phyloP scores from a whole-genome alignment of 2,329 filamentous ascomycete species.

The Aspergillus sp. region DNA sequence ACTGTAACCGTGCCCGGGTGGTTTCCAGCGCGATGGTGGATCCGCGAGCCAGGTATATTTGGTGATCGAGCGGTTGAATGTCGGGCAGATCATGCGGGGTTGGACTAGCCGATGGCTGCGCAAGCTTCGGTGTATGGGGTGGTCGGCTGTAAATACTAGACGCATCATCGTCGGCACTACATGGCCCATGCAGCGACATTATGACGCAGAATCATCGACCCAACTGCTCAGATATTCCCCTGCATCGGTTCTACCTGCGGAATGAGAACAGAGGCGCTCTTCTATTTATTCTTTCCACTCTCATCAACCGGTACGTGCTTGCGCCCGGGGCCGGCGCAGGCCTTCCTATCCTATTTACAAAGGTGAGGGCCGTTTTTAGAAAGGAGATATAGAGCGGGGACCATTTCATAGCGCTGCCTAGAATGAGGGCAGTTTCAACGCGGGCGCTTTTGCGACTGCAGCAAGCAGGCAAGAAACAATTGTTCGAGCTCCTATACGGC shows the following conservation, averaged over 20 bases:
- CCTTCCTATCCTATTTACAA: neutral
- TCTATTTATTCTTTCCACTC: neutral
- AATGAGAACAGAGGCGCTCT: neutral
- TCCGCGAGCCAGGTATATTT: slow-evolving; percentile 15
- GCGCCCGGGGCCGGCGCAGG: neutral
- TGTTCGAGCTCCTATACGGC: neutral
- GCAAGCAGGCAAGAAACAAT: neutral
- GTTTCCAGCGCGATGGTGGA: slow-evolving; percentile 17
- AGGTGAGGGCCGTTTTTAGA: neutral
- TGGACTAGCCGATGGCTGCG: neutral
- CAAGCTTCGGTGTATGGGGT: neutral
- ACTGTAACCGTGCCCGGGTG: slow-evolving; percentile 12
- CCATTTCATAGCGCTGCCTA: neutral
- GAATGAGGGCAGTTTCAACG: neutral
- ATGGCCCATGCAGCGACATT: neutral
- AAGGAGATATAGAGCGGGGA: neutral
- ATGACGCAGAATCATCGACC: neutral
- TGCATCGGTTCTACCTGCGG: neutral
- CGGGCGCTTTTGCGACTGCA: neutral
- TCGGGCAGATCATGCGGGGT: slow-evolving; percentile 12
- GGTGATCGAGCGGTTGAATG: slow-evolving; percentile 19
- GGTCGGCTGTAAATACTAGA: slow-evolving; percentile 3
- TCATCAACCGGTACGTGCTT: neutral
- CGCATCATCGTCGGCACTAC: neutral
- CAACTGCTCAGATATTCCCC: neutral